A percentile compares a stretch with the other conserved stretches of the same genome.
These are phyloP conservation scores for Diaporthe sp. DNA, from an alignment of 2,329 filamentous ascomycete genomes.

Conservation along the genomic window DNA sequence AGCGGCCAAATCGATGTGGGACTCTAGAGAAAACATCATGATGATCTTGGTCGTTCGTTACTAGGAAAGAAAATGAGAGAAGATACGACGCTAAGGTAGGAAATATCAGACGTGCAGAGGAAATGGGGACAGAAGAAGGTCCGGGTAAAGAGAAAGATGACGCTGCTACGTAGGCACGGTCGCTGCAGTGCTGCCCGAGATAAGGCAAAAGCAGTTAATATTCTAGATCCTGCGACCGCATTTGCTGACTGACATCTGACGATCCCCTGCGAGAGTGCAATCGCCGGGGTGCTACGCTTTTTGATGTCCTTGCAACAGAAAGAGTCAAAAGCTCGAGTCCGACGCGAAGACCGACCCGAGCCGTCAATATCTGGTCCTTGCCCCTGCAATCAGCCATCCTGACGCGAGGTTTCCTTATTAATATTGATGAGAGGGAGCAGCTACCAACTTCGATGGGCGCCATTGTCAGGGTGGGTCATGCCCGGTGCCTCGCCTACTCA, in stretches of 20 bases:
- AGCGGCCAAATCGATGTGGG: neutral
- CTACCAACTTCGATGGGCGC: slow-evolving; percentile 6
- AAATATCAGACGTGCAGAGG: neutral
- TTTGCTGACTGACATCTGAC: slow-evolving; percentile 4
- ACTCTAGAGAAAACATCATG: slow-evolving; percentile 18
- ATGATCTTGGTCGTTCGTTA: slow-evolving; percentile 9
- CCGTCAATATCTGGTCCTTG: neutral
- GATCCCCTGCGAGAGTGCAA: slow-evolving; percentile 1
- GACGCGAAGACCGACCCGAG: neutral
- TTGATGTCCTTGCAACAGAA: neutral
- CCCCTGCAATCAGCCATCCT: neutral
- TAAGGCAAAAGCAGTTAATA: slow-evolving; percentile 3
- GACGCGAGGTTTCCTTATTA: neutral
- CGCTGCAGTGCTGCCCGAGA: slow-evolving; percentile 17
- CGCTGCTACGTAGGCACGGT: neutral
- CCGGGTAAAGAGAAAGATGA: neutral
- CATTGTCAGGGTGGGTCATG: slow-evolving; percentile 14
- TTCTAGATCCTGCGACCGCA: neutral
- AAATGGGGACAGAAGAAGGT: neutral
- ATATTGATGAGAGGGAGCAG: neutral
- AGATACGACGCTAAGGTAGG: slow-evolving; percentile 11
- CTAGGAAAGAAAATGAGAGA: neutral
- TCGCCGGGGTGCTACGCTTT: neutral
- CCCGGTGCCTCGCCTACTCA: neutral
- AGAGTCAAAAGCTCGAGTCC: neutral